These are phyloP conservation scores for Candida morakotiae DNA, from an alignment of 805 yeast genomes.

Conservation along the genomic window DNA sequence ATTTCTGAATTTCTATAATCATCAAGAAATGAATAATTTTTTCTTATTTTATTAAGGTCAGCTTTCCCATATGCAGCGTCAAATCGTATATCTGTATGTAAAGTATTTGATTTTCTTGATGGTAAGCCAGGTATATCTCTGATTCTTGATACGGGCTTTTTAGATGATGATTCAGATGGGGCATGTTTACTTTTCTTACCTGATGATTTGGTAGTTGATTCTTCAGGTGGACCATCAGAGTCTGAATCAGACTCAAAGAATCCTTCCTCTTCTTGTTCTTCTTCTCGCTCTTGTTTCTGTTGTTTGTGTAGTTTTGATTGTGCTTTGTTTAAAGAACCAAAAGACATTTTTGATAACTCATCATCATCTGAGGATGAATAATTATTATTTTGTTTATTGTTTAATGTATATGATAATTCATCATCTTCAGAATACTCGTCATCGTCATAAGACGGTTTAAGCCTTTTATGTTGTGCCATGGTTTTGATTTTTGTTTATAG, in stretches of 20 bases:
- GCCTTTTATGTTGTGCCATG: slow-evolving; percentile 6
- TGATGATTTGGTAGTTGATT: slow-evolving; percentile 5
- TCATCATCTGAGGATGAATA: slow-evolving; percentile 39
- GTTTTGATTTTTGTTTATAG: background rate
- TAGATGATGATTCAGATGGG: slow-evolving; percentile 76
- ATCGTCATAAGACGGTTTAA: slow-evolving; percentile 18
- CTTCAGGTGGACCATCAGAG: slow-evolving; percentile 8
- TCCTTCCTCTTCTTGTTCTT: background rate
- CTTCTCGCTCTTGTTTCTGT: background rate
- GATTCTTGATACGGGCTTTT: slow-evolving; percentile 61
- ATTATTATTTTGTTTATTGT: slow-evolving; percentile 4
- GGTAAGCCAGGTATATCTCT: slow-evolving; percentile 73
- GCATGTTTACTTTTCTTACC: slow-evolving; percentile 70
- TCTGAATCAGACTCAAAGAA: slow-evolving; percentile 6
- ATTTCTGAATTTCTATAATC: slow-evolving; percentile 80
- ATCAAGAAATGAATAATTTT: slow-evolving; percentile 80
- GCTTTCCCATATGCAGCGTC: slow-evolving; percentile 88
- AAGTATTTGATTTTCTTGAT: slow-evolving; percentile 32
- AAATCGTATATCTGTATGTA: slow-evolving; percentile 81
- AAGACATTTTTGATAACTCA: slow-evolving; percentile 52
- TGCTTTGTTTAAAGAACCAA: slow-evolving; percentile 61
- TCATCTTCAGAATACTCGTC: slow-evolving; percentile 11
- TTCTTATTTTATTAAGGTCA: slow-evolving; percentile 60
- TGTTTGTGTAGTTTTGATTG: slow-evolving; percentile 38
- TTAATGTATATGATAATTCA: slow-evolving; percentile 7